Evolutionary conservation across 768 basidiomycete genomes (phyloP).

Genomic region (Calocera viscosa): DNA sequence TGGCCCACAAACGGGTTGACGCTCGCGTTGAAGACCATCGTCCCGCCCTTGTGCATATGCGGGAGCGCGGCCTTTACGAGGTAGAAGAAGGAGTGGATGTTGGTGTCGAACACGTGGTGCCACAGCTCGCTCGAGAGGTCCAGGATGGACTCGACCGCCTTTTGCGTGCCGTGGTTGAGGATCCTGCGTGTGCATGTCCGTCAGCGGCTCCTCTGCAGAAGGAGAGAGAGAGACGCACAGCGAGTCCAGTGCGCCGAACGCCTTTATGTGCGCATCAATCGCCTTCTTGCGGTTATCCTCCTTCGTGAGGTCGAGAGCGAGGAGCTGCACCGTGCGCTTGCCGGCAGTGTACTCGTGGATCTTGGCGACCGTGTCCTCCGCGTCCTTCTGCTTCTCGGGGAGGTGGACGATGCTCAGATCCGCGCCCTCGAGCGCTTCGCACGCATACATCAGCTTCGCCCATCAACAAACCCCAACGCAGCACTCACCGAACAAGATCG

Average conservation of each 20-base stretch:
- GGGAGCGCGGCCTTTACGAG: conserved; percentile 37
- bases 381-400: conserved; percentile 33
- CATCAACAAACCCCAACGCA: too few species aligned
- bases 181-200: conserved; percentile 22
- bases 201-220: neutral
- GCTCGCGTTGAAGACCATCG: conserved; percentile 37
- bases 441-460: neutral
- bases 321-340: conserved; percentile 28
- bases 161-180: conserved; percentile 37
- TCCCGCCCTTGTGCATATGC: conserved; percentile 31
- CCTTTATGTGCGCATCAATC: conserved; percentile 31
- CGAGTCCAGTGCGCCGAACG: conserved; percentile 30
- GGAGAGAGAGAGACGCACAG: conserved; percentile 25
- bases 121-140: conserved; percentile 33
- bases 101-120: conserved; percentile 32
- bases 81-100: conserved; percentile 38
- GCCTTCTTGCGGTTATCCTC: conserved; percentile 32
- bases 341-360: conserved; percentile 33
- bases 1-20: conserved; percentile 37
- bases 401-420: conserved; percentile 25
- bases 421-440: conserved; percentile 29
- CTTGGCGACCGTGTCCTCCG: conserved; percentile 27
- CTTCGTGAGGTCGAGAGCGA: conserved; percentile 31
- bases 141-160: conserved; percentile 29
- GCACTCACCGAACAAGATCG: conserved; percentile 31